Conservation (phyloP, 345 rosid species). For the Brassica rapa region DNA sequence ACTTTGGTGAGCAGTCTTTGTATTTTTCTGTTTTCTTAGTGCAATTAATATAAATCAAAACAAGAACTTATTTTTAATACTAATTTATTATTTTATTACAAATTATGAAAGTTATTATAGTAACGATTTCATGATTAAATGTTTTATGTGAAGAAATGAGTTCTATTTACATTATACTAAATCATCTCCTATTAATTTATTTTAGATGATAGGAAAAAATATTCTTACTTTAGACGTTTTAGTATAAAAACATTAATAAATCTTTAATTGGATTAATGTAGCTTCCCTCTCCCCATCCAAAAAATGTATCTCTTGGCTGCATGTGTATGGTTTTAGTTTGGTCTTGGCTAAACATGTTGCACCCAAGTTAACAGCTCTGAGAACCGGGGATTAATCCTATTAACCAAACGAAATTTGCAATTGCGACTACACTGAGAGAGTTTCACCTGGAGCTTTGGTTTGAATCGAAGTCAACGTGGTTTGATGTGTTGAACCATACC, state of each 20-base stretch:
- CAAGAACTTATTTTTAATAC: background rate
- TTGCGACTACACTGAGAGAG: background rate
- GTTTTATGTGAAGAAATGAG: background rate
- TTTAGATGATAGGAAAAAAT: too few species aligned
- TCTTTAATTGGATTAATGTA: too few species aligned
- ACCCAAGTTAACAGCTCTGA: background rate
- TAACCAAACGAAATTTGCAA: background rate
- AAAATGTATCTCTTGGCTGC: background rate
- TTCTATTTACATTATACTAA: background rate
- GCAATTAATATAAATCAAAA: background rate
- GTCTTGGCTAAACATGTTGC: background rate
- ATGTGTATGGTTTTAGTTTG: background rate
- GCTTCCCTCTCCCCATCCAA: too few species aligned
- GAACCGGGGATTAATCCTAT: background rate
- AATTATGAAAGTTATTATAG: background rate
- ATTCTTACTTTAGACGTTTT: too few species aligned
- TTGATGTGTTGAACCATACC: background rate
- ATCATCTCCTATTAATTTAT: background rate
- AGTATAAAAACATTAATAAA: too few species aligned
- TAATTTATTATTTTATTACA: background rate
- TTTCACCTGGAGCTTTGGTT: background rate
- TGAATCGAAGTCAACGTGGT: background rate
- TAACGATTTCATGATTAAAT: background rate
- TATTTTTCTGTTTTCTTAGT: background rate
- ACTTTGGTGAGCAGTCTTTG: slow-evolving; percentile 8